These are phyloP conservation scores for Acer yangbiense DNA, from an alignment of 345 rosid genomes.

Conservation along the genomic window DNA sequence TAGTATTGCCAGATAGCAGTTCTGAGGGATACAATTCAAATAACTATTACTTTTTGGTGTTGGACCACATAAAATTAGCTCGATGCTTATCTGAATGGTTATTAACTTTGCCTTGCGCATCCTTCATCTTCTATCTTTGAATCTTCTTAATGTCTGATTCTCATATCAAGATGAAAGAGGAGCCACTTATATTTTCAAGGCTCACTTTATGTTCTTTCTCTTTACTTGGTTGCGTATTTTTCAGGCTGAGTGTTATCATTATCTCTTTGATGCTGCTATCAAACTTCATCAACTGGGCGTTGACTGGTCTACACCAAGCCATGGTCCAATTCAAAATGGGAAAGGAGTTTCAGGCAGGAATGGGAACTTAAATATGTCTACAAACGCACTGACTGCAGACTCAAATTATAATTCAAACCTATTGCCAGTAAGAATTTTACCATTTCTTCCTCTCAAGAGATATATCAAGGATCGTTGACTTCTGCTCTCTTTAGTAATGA, in stretches of 20 bases:
- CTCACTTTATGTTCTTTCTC: constrained; percentile 4
- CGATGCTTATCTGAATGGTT: neutral
- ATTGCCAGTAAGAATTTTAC: constrained; percentile 47
- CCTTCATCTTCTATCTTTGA: neutral
- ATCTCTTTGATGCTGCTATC: constrained; percentile 91
- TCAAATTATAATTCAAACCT: constrained; percentile 45
- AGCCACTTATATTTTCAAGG: constrained; percentile 13
- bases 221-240: constrained; percentile 19
- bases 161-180: neutral
- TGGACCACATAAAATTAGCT: neutral
- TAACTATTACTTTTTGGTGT: neutral
- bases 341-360: constrained; percentile 38
- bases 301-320: constrained; percentile 74
- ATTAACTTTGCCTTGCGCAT: neutral
- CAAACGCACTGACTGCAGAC: constrained; percentile 42
- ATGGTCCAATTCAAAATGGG: constrained; percentile 58
- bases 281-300: constrained; percentile 83
- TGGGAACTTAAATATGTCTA: constrained; percentile 28
- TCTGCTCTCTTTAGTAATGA: neutral
- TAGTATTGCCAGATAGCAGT: neutral
- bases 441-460: constrained; percentile 6
- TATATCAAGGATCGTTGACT: neutral
- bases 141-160: neutral
- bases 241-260: constrained; percentile 95
- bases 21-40: neutral